Conservation (phyloP, 2,329 filamentous ascomycete species). For the Leptographium galeiforme region DNA sequence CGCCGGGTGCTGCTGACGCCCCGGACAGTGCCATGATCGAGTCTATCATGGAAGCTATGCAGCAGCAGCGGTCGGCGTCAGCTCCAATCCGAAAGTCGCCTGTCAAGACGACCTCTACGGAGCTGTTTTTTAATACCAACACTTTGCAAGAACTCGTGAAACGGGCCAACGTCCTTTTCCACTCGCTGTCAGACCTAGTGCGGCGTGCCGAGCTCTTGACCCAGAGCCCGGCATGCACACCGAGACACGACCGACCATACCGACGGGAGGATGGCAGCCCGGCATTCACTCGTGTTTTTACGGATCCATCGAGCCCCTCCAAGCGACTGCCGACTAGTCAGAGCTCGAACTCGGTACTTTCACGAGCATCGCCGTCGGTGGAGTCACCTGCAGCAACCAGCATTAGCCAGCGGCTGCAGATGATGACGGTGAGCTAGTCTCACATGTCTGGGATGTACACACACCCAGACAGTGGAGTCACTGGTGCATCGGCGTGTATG, state of each 20-base stretch:
- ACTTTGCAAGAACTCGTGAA: constrained; percentile 54
- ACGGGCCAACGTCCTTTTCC: constrained; percentile 45
- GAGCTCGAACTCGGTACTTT: constrained; percentile 38
- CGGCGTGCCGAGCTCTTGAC: constrained; percentile 45
- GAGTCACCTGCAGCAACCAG: constrained; percentile 38
- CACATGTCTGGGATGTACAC: background rate
- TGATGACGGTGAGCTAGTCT: constrained; percentile 48
- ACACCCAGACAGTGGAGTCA: background rate
- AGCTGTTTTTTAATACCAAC: constrained; percentile 55
- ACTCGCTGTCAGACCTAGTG: constrained; percentile 45
- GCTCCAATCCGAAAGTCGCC: constrained; percentile 23
- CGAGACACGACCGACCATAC: constrained; percentile 28
- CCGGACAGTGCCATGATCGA: constrained; percentile 36
- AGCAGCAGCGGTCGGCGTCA: constrained; percentile 34
- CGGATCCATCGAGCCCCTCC: constrained; percentile 45
- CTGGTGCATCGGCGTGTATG: background rate
- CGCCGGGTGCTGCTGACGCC: constrained; percentile 13
- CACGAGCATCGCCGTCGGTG: constrained; percentile 27
- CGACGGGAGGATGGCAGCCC: constrained; percentile 41
- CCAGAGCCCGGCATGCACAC: constrained; percentile 39
- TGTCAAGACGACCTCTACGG: constrained; percentile 25
- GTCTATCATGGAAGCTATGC: constrained; percentile 52
- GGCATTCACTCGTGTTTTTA: constrained; percentile 55
- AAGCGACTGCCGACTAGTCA: constrained; percentile 37
- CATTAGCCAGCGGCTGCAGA: constrained; percentile 42